phyloP scores from a whole-genome alignment of 805 yeast genomes.

The Cyberlindnera lachancei region DNA sequence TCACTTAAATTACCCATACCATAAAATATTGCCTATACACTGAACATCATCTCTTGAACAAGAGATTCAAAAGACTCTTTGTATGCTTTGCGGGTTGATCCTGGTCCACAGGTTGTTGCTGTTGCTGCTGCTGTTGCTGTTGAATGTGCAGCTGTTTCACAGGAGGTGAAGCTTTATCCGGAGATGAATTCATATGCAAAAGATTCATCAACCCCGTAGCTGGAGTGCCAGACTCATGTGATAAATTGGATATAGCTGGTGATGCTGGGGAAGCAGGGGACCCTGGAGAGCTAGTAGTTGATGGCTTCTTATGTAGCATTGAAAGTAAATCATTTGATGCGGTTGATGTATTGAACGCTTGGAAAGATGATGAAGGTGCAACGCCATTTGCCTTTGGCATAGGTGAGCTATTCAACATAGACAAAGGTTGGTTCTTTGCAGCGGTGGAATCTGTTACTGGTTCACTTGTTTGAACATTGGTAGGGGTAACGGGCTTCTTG shows the following conservation, averaged over 20 bases:
- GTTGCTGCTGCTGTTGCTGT: not conserved
- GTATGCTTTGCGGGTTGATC: constrained; percentile 2
- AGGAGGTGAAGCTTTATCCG: not conserved
- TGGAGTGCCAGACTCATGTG: constrained; percentile 10
- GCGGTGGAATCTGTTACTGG: no score
- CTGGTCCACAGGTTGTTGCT: no score
- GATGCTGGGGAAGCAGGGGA: no score
- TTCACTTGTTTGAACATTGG: no score
- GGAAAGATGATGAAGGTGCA: no score
- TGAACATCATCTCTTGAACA: constrained; percentile 7
- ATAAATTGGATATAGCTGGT: not conserved
- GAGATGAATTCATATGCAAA: constrained; percentile 10
- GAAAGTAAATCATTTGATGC: constrained; percentile 7
- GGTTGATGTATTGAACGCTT: no score
- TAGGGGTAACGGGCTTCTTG: no score
- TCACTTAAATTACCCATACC: no score
- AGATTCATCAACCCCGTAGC: constrained; percentile 16
- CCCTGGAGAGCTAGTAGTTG: constrained; percentile 3
- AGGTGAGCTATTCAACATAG: no score
- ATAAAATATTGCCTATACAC: not conserved
- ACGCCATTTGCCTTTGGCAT: no score
- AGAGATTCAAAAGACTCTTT: constrained; percentile 4
- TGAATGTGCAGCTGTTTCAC: not conserved
- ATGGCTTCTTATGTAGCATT: constrained; percentile 5
- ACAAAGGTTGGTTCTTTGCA: no score